phyloP scores from a whole-genome alignment of 768 basidiomycete species.

The Suillus fuscotomentosus region DNA sequence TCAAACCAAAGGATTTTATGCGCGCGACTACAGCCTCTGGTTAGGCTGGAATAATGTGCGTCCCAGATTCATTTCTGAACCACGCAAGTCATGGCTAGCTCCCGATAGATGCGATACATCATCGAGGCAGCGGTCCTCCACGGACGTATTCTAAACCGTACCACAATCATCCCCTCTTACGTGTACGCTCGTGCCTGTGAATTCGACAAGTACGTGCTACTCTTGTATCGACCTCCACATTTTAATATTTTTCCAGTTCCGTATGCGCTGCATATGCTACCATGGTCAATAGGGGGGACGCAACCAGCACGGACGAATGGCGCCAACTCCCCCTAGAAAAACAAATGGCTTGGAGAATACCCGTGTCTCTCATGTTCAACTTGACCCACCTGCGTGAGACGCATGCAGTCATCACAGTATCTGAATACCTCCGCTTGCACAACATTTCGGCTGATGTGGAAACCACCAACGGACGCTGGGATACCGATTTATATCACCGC shows the following conservation, averaged over 20 bases:
- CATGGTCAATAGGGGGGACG: constrained; percentile 48
- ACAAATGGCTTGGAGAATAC: constrained; percentile 35
- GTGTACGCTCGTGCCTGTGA: constrained; percentile 48
- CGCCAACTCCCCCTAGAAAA: constrained; percentile 33
- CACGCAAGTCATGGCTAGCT: not conserved
- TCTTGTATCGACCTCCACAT: not conserved
- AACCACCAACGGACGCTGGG: constrained; percentile 37
- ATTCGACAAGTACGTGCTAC: constrained; percentile 25
- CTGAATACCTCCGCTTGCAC: constrained; percentile 44
- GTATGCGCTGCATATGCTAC: constrained; percentile 40
- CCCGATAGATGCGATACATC: constrained; percentile 46
- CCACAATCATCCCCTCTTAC: constrained; percentile 43
- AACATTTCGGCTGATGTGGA: constrained; percentile 32
- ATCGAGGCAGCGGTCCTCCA: constrained; percentile 45
- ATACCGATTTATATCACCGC: constrained; percentile 32
- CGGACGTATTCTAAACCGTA: constrained; percentile 40
- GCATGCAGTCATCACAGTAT: constrained; percentile 37
- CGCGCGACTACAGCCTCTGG: constrained; percentile 45
- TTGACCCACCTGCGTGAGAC: constrained; percentile 35
- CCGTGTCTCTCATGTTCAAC: constrained; percentile 42
- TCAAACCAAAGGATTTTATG: constrained; percentile 43
- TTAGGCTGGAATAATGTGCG: constrained; percentile 51
- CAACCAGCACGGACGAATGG: constrained; percentile 39
- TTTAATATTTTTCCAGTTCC: constrained; percentile 14
- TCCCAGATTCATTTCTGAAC: not conserved